A percentile compares a stretch with the other conserved stretches of the same genome.
Evolutionary conservation across 495 filamentous ascomycete species (phyloP).

Genomic region (Neurospora terricola): DNA sequence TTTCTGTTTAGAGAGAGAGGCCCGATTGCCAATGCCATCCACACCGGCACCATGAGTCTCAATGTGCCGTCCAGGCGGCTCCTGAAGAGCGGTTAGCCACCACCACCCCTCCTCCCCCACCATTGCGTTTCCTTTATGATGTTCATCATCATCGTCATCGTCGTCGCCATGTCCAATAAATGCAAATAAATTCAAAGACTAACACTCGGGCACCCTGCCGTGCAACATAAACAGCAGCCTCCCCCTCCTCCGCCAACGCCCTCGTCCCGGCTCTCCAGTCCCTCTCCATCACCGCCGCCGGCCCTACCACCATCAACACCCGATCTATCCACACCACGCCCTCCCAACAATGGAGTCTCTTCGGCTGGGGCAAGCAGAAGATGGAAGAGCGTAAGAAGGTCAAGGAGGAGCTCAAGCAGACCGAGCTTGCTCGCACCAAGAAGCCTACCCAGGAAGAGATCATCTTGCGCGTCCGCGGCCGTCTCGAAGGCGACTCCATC

Average conservation of each 20-base stretch:
- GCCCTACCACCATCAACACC: conserved; percentile 5
- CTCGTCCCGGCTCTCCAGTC: conserved; percentile 17
- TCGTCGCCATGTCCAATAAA: not conserved
- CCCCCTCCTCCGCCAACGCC: conserved; percentile 4
- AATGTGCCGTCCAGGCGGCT: conserved; percentile 34
- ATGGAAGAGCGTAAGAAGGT: not conserved
- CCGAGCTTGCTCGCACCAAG: conserved; percentile 17
- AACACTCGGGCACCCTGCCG: not conserved
- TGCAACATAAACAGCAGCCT: conserved; percentile 7
- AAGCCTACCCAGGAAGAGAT: conserved; percentile 10
- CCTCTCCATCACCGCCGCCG: conserved; percentile 10
- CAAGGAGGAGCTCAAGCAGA: conserved; percentile 4
- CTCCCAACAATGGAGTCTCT: conserved; percentile 17
- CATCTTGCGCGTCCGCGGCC: conserved; percentile 14
- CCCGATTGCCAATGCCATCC: conserved; percentile 12
- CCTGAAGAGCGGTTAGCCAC: conserved; percentile 25
- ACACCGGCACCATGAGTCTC: conserved; percentile 32
- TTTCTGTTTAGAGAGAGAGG: not conserved
- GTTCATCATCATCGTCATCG: not conserved
- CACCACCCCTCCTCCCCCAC: conserved; percentile 1
- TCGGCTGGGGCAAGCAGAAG: not conserved
- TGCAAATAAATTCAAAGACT: not conserved
- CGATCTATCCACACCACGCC: conserved; percentile 24
- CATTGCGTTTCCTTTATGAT: not conserved
- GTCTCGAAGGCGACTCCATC: conserved; percentile 42